A percentile compares a stretch with the other conserved stretches of the same genome.
Conservation (phyloP, 768 basidiomycete genomes). For the Boletus reticuloceps region DNA sequence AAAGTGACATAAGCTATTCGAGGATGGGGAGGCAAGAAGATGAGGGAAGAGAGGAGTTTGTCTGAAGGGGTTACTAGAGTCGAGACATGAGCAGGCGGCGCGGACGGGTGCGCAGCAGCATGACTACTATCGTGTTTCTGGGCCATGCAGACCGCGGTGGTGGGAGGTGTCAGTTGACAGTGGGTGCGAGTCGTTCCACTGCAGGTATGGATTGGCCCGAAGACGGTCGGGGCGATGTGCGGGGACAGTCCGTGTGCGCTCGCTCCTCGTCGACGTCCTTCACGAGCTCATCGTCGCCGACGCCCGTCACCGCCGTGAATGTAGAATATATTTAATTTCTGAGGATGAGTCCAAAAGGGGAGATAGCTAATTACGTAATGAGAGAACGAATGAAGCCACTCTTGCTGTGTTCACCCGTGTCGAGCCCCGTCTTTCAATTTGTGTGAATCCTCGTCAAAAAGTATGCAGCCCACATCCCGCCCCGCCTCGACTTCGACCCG, state of each 20-base stretch:
- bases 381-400: no score
- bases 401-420: constrained; percentile 1
- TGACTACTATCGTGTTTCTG: constrained; percentile 23
- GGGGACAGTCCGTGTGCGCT: constrained; percentile 5
- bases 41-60: constrained; percentile 44
- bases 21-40: constrained; percentile 43
- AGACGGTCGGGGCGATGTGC: neutral
- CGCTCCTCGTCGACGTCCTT: constrained; percentile 8
- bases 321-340: constrained; percentile 9
- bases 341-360: constrained; percentile 5
- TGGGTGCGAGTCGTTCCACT: neutral
- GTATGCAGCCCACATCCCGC: constrained; percentile 55
- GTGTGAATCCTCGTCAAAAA: constrained; percentile 23
- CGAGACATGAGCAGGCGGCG: constrained; percentile 13
- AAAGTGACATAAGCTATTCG: constrained; percentile 48
- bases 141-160: constrained; percentile 24
- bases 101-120: constrained; percentile 13
- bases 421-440: constrained; percentile 9
- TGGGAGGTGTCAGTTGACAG: neutral
- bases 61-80: constrained; percentile 36
- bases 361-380: constrained; percentile 31
- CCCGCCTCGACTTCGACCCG: constrained; percentile 62
- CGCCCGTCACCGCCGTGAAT: constrained; percentile 13
- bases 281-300: constrained; percentile 27
- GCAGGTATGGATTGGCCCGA: neutral